Evolutionary conservation across 345 rosid species (phyloP), one percentile per base, ranked within the genome.

Genomic region (Dipteronia dyeriana): DNA sequence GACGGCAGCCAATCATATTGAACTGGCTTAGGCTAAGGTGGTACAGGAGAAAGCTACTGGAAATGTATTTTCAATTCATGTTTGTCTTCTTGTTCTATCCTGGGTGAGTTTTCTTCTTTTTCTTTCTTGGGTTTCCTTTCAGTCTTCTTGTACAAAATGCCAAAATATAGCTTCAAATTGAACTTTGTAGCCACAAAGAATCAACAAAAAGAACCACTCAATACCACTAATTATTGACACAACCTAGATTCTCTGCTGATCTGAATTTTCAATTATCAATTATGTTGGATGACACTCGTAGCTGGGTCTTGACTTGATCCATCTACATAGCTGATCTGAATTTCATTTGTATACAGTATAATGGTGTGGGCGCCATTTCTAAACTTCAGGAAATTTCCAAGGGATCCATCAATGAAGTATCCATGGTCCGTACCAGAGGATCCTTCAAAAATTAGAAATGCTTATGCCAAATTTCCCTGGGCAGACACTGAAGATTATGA

Each of bases 31-130:
- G 99, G 84, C 71, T 87, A 77, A 91, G 96, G 79, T 88, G 92
- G 97, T 95, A 95, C 85, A 90, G 82, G 78, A 90, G 98, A 79
- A 93, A 92, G 45, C 86, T 91, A 16, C 47, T 93, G 53, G 96
- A 95, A 82, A 95, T 89, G 98, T 92, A 91, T 73, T 49, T 93
- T 49, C 98, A 95, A 83, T 93, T 95, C 88, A 93, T 93, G 98
- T 91, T 71, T 82, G 90, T 92, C 80, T 93, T 95, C 92, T 1
- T 93, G 75, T 95, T 93, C 91, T 95, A 92, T 73, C 96, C 98
- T 0, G 94, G 94, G 98, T 93, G 53, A 87, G 90, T 68, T 41
- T 10, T 57, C 5, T 17, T 2, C 3, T 12, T 23, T 13, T 39
- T 19, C 4, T 34, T 34, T 39, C 29, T 54, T 8, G n/a, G 54